Conservation (phyloP, 768 basidiomycete species). For the Podaxis mareebaensis region DNA sequence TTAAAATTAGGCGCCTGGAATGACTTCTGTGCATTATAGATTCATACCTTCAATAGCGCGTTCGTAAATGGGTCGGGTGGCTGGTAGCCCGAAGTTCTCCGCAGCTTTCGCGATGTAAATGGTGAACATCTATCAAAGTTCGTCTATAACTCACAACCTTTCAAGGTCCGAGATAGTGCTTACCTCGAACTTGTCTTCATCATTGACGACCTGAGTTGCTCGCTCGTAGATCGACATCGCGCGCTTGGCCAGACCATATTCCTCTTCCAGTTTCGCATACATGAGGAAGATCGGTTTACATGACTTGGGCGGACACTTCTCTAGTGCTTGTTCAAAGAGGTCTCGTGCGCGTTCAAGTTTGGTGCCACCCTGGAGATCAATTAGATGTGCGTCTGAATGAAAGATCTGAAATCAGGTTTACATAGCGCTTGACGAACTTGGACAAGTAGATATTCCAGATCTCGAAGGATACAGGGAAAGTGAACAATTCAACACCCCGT, state of each 20-base stretch:
- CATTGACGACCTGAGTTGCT: slow-evolving; percentile 81
- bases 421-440: slow-evolving; percentile 96
- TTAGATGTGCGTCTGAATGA: slow-evolving; percentile 12
- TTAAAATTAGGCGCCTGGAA: slow-evolving; percentile 3
- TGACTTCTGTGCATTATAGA: neutral
- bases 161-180: slow-evolving; percentile 18
- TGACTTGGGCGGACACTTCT: slow-evolving; percentile 93
- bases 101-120: slow-evolving; percentile 98
- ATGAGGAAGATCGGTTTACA: slow-evolving; percentile 95
- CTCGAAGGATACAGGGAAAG: slow-evolving; percentile 97
- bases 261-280: slow-evolving; percentile 96
- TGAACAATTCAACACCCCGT: slow-evolving; percentile 95
- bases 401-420: slow-evolving; percentile 27
- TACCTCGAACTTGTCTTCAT: slow-evolving; percentile 95
- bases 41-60: slow-evolving; percentile 75
- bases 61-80: slow-evolving; percentile 95
- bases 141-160: neutral
- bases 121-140: slow-evolving; percentile 78
- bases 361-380: slow-evolving; percentile 67
- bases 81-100: slow-evolving; percentile 92
- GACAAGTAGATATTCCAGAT: slow-evolving; percentile 99
- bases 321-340: slow-evolving; percentile 95
- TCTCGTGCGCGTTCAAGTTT: slow-evolving; percentile 97
- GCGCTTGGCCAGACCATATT: slow-evolving; percentile 91
- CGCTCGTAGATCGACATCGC: slow-evolving; percentile 96